Evolutionary conservation across 1,139 yeast species (phyloP), one percentile per base, ranked within the genome.

Genomic region (Yamadazyma triangularis): DNA sequence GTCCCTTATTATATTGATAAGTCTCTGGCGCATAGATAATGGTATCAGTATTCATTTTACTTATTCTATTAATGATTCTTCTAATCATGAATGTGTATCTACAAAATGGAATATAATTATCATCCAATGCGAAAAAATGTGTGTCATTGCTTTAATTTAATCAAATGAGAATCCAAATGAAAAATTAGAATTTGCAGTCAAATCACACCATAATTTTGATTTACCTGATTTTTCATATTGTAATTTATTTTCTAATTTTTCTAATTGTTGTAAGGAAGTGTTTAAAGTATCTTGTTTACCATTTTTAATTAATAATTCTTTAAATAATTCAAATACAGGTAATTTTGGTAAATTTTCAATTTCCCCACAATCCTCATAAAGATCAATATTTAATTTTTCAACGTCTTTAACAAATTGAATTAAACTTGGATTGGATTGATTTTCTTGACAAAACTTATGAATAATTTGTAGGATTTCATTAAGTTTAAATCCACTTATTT

Each of bases 11-110:
- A 56, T 89, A 91, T 56, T 91, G 97, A 46, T 84, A 85, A 0
- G 97, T 87, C 43, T 81, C 74, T 13, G 96, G 96, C 3, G 96
- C 95, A 56, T 86, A 67, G 30, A 68, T 63, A 27, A 64, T 51
- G 26, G 40, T 42, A n/a, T n/a, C n/a, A 26, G 31, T 30, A 19
- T 37, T 39, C 40, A 39, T 39, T 7, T 25, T 25, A 11, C 7
- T 24, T 11, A 12, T 24, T 24, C 7, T 24, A 8, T 24, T 12
- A 14, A 14, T 24, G 11, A 14, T 9, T 8, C 8, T 24, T 5
- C 7, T 8, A 14, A 24, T 7, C 8, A 13, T 12, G n/a, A 12
- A 14, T n/a, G n/a, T n/a, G n/a, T n/a, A n/a, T n/a, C n/a, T n/a
- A n/a, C n/a, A n/a, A n/a, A n/a, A n/a, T n/a, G n/a, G n/a, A n/a